Evolutionary conservation across 108 stramenopile species (phyloP), one percentile per base, ranked within the genome.

Genomic region (Pseudonitzschia pungens): DNA sequence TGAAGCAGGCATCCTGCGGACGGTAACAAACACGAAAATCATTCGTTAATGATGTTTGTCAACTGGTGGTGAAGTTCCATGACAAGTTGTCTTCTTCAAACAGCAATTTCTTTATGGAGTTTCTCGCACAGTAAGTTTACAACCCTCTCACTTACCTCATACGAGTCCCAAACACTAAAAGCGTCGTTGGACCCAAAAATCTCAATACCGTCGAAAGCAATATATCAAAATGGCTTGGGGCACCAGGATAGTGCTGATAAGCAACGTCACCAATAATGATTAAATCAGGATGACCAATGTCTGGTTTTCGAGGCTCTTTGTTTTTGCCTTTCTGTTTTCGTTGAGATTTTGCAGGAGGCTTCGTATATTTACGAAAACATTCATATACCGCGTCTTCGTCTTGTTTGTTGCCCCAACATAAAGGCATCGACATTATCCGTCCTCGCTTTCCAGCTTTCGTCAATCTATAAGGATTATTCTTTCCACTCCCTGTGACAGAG

Each of bases 221-320:
- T n/a, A 62, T 63, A 56, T 86, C 82, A 76, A 86, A 86, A 70
- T 86, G 85, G 12, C 82, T 83, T 16, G 82, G 80, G 26, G 81
- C 81, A 7, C 82, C 85, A 14, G 85, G 85, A 52, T 74, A 72
- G 52, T 86, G 85, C 55, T 86, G 85, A 36, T 86, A 86, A 9
- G 85, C 82, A 18, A 86, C 85, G 60, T 86, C 85, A 20, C 85
- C 85, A 66, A 83, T 81, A 21, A 86, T 68, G 0, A 86, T 78
- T 29, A 86, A 36, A 22, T 75, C 76, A 3, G 85, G 85, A 32
- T 74, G 69, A 20, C 56, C 59, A 20, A 56, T 42, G 0, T 52
- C 16, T 41, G 51, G 33, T 16, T 58, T 41, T 22, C 74, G 28
- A 28, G 41, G 50, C 26, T 32, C 28, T 16, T 65, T 54, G 45